Evolutionary conservation across 768 basidiomycete species (phyloP), one percentile per base, ranked within the genome.

Genomic region (Lactifluus pinguis): DNA sequence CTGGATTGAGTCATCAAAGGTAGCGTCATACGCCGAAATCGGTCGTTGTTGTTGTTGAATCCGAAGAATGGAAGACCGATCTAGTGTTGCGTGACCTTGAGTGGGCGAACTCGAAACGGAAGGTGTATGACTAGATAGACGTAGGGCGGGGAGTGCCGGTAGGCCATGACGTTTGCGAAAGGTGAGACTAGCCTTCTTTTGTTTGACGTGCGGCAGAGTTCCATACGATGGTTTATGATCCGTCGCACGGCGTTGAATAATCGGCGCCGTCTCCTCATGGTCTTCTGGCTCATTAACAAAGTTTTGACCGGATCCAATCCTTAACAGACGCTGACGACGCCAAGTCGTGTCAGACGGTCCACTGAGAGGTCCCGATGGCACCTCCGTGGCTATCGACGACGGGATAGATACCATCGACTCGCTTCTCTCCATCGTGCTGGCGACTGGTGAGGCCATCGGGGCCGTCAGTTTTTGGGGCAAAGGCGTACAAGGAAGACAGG

Each of bases 1-100:
- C 25, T 25, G 25, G 42, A 69, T 67, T 62, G 74, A 72, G 65
- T 75, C 71, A 47, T 54, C 73, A 19, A 73, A 67, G 7, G 72
- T 71, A 5, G 79, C 80, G 66, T 91, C 89, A 62, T 91, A 92
- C 3, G 86, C 81, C 2, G 87, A 85, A 57, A 89, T 85, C 0
- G 85, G 86, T 9, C 88, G 80, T 66, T 25, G 25, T 25, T 25
- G 25, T 25, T 25, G 25, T 25, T 83, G 79, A 41, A 75, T 64
- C 76, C 66, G 64, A 49, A 80, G 72, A 36, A 77, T 70, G 4
- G 68, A 68, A 4, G 80, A 70, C 6, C 75, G 69, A 51, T 68
- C 66, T 21, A 66, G 2, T 4, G 63, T 61, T 7, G 77, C 58
- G 6, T 48, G 39, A 1, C 42, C 73, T 54, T 74, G 72, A 3